These are phyloP conservation scores for Penicillium odoratum DNA, from an alignment of 495 filamentous ascomycete species.

Conservation along the genomic window DNA sequence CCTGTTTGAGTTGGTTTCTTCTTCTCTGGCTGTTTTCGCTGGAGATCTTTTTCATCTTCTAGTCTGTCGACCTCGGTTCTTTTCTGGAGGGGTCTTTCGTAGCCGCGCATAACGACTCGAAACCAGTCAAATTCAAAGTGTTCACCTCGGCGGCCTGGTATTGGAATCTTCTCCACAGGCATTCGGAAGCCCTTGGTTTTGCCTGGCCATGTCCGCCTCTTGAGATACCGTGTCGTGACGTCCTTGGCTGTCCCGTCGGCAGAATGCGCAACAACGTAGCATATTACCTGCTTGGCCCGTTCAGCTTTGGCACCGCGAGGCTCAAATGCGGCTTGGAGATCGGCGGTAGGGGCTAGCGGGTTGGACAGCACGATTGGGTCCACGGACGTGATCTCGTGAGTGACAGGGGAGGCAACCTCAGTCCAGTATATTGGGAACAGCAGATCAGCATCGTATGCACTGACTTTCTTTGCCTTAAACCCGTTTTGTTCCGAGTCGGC, in stretches of 20 bases:
- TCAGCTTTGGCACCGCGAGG: constrained; percentile 79
- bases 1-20: constrained; percentile 65
- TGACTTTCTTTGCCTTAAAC: constrained; percentile 22
- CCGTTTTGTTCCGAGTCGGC: constrained; percentile 5
- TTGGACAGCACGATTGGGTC: constrained; percentile 70
- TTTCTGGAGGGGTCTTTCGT: constrained; percentile 57
- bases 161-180: constrained; percentile 70
- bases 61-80: constrained; percentile 70
- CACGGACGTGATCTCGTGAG: constrained; percentile 74
- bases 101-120: constrained; percentile 69
- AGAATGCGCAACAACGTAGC: constrained; percentile 87
- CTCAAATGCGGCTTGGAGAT: constrained; percentile 75
- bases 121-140: constrained; percentile 84
- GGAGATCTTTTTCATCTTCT: constrained; percentile 75
- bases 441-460: constrained; percentile 62
- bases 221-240: constrained; percentile 90
- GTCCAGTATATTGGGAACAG: constrained; percentile 91
- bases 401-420: constrained; percentile 79
- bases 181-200: constrained; percentile 87
- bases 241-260: constrained; percentile 89
- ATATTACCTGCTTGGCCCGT: constrained; percentile 83
- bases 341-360: constrained; percentile 64
- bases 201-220: constrained; percentile 78
- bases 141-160: constrained; percentile 75
- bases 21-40: constrained; percentile 67